A percentile compares a stretch with the other conserved stretches of the same genome.
Evolutionary conservation across 257 asterid species (phyloP).

Genomic region (Solanum dulcamara): DNA sequence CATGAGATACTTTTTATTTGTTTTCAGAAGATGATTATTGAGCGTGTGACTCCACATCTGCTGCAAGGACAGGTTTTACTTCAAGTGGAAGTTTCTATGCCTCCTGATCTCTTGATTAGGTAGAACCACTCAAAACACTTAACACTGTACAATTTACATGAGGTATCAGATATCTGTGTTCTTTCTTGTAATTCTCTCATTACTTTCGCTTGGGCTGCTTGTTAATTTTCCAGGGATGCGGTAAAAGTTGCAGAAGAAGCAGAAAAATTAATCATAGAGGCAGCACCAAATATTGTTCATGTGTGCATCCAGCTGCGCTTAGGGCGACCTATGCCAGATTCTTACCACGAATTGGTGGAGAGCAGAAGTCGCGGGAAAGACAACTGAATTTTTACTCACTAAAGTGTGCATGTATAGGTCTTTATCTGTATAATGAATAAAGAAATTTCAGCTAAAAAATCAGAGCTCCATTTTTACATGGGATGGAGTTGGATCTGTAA

Average conservation of each 20-base stretch:
- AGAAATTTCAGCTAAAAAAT: background rate
- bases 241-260: conserved; percentile 55
- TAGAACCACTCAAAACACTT: background rate
- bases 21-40: conserved; percentile 62
- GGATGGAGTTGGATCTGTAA: background rate
- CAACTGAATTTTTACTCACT: background rate
- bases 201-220: background rate
- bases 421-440: background rate
- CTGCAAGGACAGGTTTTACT: conserved; percentile 74
- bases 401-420: background rate
- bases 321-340: conserved; percentile 41
- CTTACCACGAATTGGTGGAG: conserved; percentile 12
- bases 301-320: conserved; percentile 68
- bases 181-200: background rate
- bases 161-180: background rate
- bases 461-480: background rate
- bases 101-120: conserved; percentile 54
- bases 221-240: conserved; percentile 46
- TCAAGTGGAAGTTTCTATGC: conserved; percentile 85
- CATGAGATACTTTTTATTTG: background rate
- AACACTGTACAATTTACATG: background rate
- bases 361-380: background rate
- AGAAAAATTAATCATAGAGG: conserved; percentile 46
- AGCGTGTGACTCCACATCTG: conserved; percentile 68
- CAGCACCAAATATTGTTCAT: conserved; percentile 27